These are phyloP conservation scores for Leishmania turanica DNA, from an alignment of 208 protist species.

Conservation along the genomic window DNA sequence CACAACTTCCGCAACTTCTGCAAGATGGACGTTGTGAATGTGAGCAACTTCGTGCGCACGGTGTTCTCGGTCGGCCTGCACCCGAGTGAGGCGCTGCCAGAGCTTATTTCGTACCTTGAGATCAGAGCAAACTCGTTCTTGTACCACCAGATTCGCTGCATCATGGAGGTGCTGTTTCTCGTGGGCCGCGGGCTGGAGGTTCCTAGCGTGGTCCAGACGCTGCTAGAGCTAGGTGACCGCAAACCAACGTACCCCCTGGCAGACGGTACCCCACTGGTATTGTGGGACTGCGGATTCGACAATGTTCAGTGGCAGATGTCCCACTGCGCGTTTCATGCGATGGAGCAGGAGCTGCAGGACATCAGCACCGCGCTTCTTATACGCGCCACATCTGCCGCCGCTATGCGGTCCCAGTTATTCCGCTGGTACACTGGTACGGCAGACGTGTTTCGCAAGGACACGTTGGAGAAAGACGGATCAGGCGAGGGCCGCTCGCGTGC, in stretches of 20 bases:
- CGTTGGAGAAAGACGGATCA: background rate
- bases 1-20: constrained; percentile 98
- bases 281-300: constrained; percentile 86
- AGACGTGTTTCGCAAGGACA: constrained; percentile 26
- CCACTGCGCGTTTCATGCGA: constrained; percentile 42
- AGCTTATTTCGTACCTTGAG: constrained; percentile 85
- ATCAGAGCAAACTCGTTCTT: constrained; percentile 96
- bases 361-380: constrained; percentile 76
- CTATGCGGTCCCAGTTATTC: constrained; percentile 74
- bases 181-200: constrained; percentile 80
- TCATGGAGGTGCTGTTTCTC: constrained; percentile 93
- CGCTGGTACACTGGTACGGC: constrained; percentile 52
- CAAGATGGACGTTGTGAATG: constrained; percentile 95
- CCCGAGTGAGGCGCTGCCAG: constrained; percentile 54
- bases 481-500: background rate
- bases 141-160: constrained; percentile 97
- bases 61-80: constrained; percentile 64
- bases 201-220: constrained; percentile 52
- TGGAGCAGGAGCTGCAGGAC: constrained; percentile 75
- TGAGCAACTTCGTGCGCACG: constrained; percentile 90
- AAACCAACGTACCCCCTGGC: constrained; percentile 84
- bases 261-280: constrained; percentile 74
- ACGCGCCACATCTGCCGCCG: constrained; percentile 44
- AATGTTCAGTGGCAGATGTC: constrained; percentile 67
- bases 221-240: constrained; percentile 70